phyloP scores from a whole-genome alignment of 2,329 filamentous ascomycete species.

The Alternaria atra region DNA sequence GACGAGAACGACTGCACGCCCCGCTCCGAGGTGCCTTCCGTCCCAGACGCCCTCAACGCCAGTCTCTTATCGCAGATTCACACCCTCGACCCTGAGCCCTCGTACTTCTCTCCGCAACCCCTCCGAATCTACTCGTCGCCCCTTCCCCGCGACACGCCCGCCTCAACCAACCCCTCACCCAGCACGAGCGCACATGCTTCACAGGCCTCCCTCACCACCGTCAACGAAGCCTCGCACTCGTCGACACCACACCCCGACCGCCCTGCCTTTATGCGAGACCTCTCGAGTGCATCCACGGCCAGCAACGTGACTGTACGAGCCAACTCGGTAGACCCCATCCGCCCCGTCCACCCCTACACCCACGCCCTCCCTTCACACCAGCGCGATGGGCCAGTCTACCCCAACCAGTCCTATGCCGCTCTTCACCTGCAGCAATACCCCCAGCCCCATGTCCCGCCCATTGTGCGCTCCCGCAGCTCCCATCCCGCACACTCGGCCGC shows the following conservation, averaged over 20 bases:
- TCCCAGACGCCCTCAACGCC: constrained; percentile 35
- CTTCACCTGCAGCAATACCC: constrained; percentile 58
- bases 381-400: constrained; percentile 53
- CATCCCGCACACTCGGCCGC: constrained; percentile 53
- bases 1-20: constrained; percentile 52
- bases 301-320: constrained; percentile 55
- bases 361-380: constrained; percentile 26
- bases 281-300: constrained; percentile 54
- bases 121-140: constrained; percentile 45
- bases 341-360: constrained; percentile 21
- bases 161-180: constrained; percentile 45
- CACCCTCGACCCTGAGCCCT: constrained; percentile 40
- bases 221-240: constrained; percentile 17
- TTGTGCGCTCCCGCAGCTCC: constrained; percentile 53
- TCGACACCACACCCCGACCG: constrained; percentile 39
- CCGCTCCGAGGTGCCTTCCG: constrained; percentile 52
- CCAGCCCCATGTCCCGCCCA: constrained; percentile 46
- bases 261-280: constrained; percentile 52
- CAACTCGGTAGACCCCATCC: constrained; percentile 36
- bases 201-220: constrained; percentile 31
- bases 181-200: constrained; percentile 40
- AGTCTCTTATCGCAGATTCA: constrained; percentile 29
- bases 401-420: constrained; percentile 61
- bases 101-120: constrained; percentile 53
- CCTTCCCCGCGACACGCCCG: constrained; percentile 40